These are phyloP conservation scores for Vaccinium macrocarpon DNA, from an alignment of 148 eudicot genomes.

Conservation along the genomic window DNA sequence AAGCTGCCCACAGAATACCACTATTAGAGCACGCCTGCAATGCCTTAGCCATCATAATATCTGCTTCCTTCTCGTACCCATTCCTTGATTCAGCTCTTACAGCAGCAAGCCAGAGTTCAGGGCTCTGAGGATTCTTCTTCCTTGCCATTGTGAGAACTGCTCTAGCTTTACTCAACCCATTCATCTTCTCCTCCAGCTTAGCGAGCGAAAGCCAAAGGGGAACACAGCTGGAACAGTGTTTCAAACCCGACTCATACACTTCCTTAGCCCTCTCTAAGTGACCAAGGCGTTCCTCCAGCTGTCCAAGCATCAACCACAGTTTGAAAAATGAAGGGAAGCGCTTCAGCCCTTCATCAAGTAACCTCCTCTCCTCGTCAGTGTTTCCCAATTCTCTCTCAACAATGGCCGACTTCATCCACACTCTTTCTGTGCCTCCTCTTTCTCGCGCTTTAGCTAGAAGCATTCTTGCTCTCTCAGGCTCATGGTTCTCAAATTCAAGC, in stretches of 20 bases:
- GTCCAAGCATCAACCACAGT: conserved; percentile 97
- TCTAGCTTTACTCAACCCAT: conserved; percentile 83
- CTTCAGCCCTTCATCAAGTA: conserved; percentile 77
- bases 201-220: conserved; percentile 94
- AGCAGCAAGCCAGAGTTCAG: conserved; percentile 97
- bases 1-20: conserved; percentile 88
- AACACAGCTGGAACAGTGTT: conserved; percentile 65
- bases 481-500: conserved; percentile 90
- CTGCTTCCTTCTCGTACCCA: conserved; percentile 76
- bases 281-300: conserved; percentile 66
- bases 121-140: conserved; percentile 80
- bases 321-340: conserved; percentile 79
- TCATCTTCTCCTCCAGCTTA: conserved; percentile 75
- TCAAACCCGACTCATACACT: conserved; percentile 63
- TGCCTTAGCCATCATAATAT: conserved; percentile 89
- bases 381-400: conserved; percentile 93
- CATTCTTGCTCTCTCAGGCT: conserved; percentile 85
- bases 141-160: conserved; percentile 81
- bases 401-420: conserved; percentile 95
- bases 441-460: conserved; percentile 90
- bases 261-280: conserved; percentile 56
- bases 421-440: conserved; percentile 83
- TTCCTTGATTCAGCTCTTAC: conserved; percentile 81
- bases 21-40: conserved; percentile 91
- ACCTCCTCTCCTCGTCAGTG: conserved; percentile 62